Evolutionary conservation across 2,329 filamentous ascomycete species (phyloP), one percentile per base, ranked within the genome.

Genomic region (Aureobasidium lini): DNA sequence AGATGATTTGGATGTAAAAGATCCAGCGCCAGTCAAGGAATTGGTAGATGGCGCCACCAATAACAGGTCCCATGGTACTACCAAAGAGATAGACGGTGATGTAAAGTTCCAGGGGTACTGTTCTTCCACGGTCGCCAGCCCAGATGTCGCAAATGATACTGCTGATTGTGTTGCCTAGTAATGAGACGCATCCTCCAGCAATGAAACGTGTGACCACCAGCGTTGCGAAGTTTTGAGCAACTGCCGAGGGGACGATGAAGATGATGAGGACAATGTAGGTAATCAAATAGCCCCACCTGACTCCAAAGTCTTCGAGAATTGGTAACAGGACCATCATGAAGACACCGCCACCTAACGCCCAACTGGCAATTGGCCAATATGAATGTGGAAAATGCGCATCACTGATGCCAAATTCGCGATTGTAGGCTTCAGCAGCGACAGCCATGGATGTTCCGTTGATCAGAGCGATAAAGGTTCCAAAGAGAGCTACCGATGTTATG

Each of bases 1-100:
- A 70, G 50, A 80, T 78, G 39, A 75, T 64, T 59, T 75, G 71
- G 42, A 71, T 70, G 63, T 71, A 73, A 64, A 73, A 72, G 50
- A 75, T 71, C 67, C 72, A 75, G 59, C 70, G 64, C 72, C 72
- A 75, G 50, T 64, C 63, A 13, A 70, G 65, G 32, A 63, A 62
- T 29, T 70, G 65, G 44, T 69, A 63, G 9, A 75, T 67, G 1
- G 65, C 68, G 6, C 67, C 70, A 46, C 73, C 74, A 10, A 73
- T 60, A 2, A 71, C 66, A 6, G 73, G 73, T 2, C 73, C 73
- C 15, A 70, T 60, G 1, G 70, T 72, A 52, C 65, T 69, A 8
- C 72, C 72, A 16, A 62, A 62, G 0, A 73, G 62, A 50, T 72
- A 73, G 11, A 68, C 47, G 16, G 70, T 57, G 40, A 74, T 72